Evolutionary conservation across 192 early-diverging fungal species (phyloP).

Genomic region (Podila clonocystis): DNA sequence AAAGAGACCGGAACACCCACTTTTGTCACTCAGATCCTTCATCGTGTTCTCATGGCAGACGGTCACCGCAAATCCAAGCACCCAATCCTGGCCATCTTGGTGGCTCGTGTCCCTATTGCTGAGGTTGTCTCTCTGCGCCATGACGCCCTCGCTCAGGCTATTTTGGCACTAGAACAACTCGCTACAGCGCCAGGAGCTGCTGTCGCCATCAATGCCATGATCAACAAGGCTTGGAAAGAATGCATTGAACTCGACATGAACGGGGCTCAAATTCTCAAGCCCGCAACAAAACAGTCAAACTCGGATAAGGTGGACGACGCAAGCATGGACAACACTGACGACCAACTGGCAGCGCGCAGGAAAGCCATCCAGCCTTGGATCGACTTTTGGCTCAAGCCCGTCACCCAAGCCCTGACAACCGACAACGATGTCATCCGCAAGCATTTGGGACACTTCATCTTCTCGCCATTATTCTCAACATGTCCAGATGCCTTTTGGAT

Average conservation of each 20-base stretch:
- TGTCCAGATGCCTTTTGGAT: constrained; percentile 57
- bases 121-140: constrained; percentile 65
- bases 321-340: background rate
- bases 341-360: constrained; percentile 13
- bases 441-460: constrained; percentile 64
- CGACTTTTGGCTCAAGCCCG: constrained; percentile 65
- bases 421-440: constrained; percentile 61
- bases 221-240: constrained; percentile 45
- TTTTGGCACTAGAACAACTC: constrained; percentile 39
- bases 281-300: background rate
- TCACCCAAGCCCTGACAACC: constrained; percentile 63
- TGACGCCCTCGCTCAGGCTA: constrained; percentile 68
- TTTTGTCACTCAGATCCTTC: constrained; percentile 69
- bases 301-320: background rate
- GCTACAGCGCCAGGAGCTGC: constrained; percentile 52
- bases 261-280: constrained; percentile 9
- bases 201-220: constrained; percentile 47
- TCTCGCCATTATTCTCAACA: constrained; percentile 63
- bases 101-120: constrained; percentile 61
- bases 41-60: constrained; percentile 77
- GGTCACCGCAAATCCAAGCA: constrained; percentile 88
- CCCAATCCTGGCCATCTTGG: constrained; percentile 74
- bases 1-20: constrained; percentile 18
- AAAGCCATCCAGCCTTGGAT: constrained; percentile 51
- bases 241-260: constrained; percentile 26